Evolutionary conservation across 176 grass and related monocot species (phyloP), one percentile per base, ranked within the genome.

Genomic region (Musa itinerans): DNA sequence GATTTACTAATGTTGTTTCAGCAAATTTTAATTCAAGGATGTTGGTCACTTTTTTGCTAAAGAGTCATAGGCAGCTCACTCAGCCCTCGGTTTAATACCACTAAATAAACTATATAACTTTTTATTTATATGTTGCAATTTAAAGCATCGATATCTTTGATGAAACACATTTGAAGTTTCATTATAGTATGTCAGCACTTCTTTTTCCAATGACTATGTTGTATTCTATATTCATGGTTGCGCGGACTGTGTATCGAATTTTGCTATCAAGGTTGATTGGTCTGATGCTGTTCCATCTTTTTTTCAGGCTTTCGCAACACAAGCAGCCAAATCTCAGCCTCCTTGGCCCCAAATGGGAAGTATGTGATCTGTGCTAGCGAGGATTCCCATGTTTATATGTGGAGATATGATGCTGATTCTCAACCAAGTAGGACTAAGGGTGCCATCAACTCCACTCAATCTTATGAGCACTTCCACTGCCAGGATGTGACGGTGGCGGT

Each of bases 301-400:
- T 70, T 54, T 83, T 76, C 86, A 99, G 96, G 96, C 9, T 95
- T 92, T 68, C 90, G 90, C 68, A 99, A 99, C 68, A 99, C 91
- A 10, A 99, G 88, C 69, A 99, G 96, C 79, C 96, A 99, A 76
- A 99, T 99, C 50, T 99, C 96, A 25, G 96, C 96, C 54, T 94
- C 88, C 55, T 76, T 92, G 52, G 86, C 88, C 69, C 79, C 91
- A 54, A 99, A 99, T n/a, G 96, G 96, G 57, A 94, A 89, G 69
- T 99, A 99, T 65, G 86, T 99, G 22, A 77, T 92, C 20, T 99
- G 88, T 72, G 96, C 96, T 48, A 92, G 90, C 22, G 96, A 99
- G 81, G 96, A 99, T 43, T 99, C 96, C 17, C 69, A 99, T 54
- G 88, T 99, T 52, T 99, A 99, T 50, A 83, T 99, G 68, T 99